A percentile compares a stretch with the other conserved stretches of the same genome.
Conservation (phyloP, 1,139 yeast species). For the Geotrichum fermentans region DNA sequence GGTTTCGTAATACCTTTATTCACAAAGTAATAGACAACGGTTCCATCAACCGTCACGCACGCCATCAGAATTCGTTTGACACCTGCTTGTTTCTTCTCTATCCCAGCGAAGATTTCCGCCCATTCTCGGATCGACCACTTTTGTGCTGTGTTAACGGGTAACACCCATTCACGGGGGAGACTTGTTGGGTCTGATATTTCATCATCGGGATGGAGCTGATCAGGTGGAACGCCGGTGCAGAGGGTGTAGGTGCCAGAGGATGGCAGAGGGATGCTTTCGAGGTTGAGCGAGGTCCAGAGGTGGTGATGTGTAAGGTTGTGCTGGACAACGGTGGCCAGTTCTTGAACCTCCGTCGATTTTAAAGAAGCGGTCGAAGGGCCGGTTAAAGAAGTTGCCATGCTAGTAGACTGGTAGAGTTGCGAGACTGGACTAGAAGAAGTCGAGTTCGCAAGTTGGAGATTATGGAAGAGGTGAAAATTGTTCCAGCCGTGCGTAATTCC, state of each 20-base stretch:
- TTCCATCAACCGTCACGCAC: conserved; percentile 57
- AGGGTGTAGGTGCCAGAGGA: conserved; percentile 3
- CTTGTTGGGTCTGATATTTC: background rate
- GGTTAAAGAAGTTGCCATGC: too few species aligned
- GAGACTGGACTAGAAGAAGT: too few species aligned
- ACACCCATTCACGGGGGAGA: conserved; percentile 16
- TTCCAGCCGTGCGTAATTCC: too few species aligned
- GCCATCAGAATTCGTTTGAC: conserved; percentile 48
- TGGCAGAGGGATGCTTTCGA: conserved; percentile 4
- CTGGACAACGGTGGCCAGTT: conserved; percentile 13
- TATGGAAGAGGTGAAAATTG: too few species aligned
- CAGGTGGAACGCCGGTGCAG: conserved; percentile 18
- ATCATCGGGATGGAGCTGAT: conserved; percentile 19
- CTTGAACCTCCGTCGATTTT: too few species aligned
- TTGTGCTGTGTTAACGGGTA: conserved; percentile 17
- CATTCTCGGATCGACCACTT: conserved; percentile 36
- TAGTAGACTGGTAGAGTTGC: too few species aligned
- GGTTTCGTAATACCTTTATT: conserved; percentile 62
- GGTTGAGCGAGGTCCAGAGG: conserved; percentile 10
- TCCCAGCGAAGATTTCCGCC: conserved; percentile 32
- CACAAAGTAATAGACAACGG: conserved; percentile 61
- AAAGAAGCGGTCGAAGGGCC: too few species aligned
- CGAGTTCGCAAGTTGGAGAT: too few species aligned
- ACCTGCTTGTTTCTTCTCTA: conserved; percentile 22
- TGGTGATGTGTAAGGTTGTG: conserved; percentile 18